Conservation (phyloP, 106 monocot genomes). For the Dioscorea zingiberensis region DNA sequence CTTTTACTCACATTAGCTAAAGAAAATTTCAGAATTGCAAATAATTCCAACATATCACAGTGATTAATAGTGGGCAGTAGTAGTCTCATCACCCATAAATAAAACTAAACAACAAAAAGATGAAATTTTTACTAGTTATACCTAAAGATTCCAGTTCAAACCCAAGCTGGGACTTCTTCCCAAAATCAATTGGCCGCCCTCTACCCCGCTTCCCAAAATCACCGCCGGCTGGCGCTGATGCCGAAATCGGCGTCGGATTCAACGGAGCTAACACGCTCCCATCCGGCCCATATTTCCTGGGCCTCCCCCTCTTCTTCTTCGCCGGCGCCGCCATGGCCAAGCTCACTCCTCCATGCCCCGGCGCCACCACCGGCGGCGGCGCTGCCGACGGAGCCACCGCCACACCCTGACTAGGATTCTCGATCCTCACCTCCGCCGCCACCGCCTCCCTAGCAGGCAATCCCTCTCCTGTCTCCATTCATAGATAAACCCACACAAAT, state of each 20-base stretch:
- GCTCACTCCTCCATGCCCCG: no score
- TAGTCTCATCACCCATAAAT: not conserved
- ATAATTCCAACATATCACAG: not conserved
- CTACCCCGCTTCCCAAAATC: slow-evolving; percentile 46
- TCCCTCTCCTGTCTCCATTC: slow-evolving; percentile 31
- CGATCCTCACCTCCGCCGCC: slow-evolving; percentile 11
- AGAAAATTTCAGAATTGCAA: not conserved
- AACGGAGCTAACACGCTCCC: slow-evolving; percentile 52
- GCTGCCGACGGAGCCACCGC: not conserved
- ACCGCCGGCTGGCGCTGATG: slow-evolving; percentile 48
- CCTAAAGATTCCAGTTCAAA: slow-evolving; percentile 38
- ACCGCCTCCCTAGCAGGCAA: slow-evolving; percentile 1
- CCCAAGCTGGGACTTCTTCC: slow-evolving; percentile 35
- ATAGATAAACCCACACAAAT: slow-evolving; percentile 6
- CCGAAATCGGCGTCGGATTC: slow-evolving; percentile 66
- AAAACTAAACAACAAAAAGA: not conserved
- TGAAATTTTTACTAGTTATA: slow-evolving; percentile 11
- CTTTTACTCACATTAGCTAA: no score
- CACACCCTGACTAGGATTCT: not conserved
- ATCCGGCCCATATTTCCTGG: slow-evolving; percentile 79
- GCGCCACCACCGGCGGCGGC: not conserved
- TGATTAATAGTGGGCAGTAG: not conserved
- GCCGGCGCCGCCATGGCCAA: slow-evolving; percentile 1
- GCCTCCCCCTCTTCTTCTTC: slow-evolving; percentile 75
- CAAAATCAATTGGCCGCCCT: slow-evolving; percentile 55